Conservation (phyloP, 2,329 filamentous ascomycete species). For the Daldinia sp. region DNA sequence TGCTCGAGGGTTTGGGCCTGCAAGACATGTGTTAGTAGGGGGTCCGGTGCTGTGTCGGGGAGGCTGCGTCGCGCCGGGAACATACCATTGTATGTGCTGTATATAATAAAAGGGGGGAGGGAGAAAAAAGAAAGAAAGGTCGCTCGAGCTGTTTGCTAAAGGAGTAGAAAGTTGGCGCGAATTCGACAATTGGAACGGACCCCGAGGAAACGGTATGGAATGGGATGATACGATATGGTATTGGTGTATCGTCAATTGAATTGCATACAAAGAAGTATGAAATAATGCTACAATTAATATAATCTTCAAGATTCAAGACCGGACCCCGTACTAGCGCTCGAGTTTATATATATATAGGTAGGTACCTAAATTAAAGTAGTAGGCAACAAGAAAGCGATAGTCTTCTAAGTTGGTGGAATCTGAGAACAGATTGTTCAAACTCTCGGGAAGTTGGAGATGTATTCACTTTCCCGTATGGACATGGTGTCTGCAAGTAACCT, state of each 20-base stretch:
- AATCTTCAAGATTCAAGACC: slow-evolving; percentile 21
- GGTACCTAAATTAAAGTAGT: too few species aligned
- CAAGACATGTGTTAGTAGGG: neutral
- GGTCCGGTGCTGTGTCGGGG: neutral
- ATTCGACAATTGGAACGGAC: neutral
- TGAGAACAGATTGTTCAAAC: slow-evolving; percentile 42
- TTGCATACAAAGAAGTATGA: neutral
- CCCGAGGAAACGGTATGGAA: neutral
- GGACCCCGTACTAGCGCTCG: slow-evolving; percentile 10
- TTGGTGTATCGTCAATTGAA: slow-evolving; percentile 8
- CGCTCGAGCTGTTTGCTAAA: neutral
- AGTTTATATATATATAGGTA: slow-evolving; percentile 35
- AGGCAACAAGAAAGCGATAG: neutral
- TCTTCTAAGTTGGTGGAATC: slow-evolving; percentile 39
- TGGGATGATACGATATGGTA: too few species aligned
- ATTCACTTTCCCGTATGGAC: slow-evolving; percentile 36
- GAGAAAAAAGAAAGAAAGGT: neutral
- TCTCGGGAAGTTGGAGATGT: slow-evolving; percentile 23
- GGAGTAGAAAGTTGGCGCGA: neutral
- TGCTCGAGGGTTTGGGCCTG: slow-evolving; percentile 87
- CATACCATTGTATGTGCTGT: slow-evolving; percentile 43
- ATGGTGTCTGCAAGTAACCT: slow-evolving; percentile 40
- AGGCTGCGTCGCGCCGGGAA: neutral
- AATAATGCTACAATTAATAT: slow-evolving; percentile 6
- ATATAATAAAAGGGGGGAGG: neutral